Evolutionary conservation across 2,329 filamentous ascomycete species (phyloP), one percentile per base, ranked within the genome.

Genomic region (Xylariaceae sp.): DNA sequence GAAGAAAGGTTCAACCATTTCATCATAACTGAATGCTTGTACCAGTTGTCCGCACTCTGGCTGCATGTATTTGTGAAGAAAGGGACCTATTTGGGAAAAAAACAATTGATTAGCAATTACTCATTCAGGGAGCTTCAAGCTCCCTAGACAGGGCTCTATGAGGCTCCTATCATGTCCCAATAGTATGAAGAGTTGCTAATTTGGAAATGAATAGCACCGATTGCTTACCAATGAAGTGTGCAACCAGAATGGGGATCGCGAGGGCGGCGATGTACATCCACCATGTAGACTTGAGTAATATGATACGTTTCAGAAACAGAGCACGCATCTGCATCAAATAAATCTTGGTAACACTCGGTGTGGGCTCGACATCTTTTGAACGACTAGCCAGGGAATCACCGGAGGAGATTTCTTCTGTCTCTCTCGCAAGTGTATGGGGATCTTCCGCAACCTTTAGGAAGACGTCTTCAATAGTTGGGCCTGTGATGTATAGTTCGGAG

Each of bases 391-490:
- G 35, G 8, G 45, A 45, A 32, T 47, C 45, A 11, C 37, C 33
- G 5, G 44, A 17, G 5, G 44, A 50, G 6, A 47, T 45, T 1
- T 50, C 50, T 6, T 54, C 54, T 10, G 42, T 39, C 36, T 58
- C 54, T 11, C 50, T 49, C 10, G 48, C 48, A 2, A 56, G 47
- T 3, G 48, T 48, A 16, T 59, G 55, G 2, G 56, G 69, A 56
- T 84, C 80, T 52, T 79, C 76, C 0, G 81, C 79, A 23, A 85
- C 70, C 44, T 80, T 81, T 10, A 86, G 66, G 61, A 86, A 85
- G 1, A 85, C 81, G 48, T 85, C 81, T 56, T 85, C 82, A 19
- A 86, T 79, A 0, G 79, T 83, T 3, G 82, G 1, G 10, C 80
- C 82, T 44, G 76, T 77, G 49, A 85, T 76, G 45, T 80, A 77